Evolutionary conservation across 805 yeast genomes (phyloP).

Genomic region (Wickerhamiella dianesei): DNA sequence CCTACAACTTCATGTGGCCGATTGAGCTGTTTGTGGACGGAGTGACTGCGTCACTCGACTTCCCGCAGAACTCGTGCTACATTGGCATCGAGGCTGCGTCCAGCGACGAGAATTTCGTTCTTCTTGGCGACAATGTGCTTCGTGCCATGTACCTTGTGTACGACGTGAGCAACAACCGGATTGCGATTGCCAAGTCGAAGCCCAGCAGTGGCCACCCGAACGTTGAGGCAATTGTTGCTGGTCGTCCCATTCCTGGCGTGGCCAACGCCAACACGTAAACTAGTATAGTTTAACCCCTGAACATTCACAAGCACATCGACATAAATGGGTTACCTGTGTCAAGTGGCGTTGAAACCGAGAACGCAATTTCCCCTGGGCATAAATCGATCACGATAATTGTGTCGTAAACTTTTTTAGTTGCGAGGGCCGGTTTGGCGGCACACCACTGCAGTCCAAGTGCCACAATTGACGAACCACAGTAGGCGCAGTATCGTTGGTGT

Average conservation of each 20-base stretch:
- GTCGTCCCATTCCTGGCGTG: constrained; percentile 17
- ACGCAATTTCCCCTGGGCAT: too few relatives aligned
- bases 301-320: too few relatives aligned
- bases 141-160: constrained; percentile 49
- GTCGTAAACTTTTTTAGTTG: too few relatives aligned
- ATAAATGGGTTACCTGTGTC: too few relatives aligned
- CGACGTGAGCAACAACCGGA: constrained; percentile 41
- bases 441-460: too few relatives aligned
- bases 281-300: not conserved
- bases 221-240: constrained; percentile 19
- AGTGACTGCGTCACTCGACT: constrained; percentile 20
- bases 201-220: constrained; percentile 15
- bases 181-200: constrained; percentile 40
- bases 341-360: too few relatives aligned
- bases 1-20: constrained; percentile 27
- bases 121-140: constrained; percentile 52
- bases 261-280: not conserved
- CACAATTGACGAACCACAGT: too few relatives aligned
- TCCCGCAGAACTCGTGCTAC: constrained; percentile 28
- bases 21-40: constrained; percentile 22
- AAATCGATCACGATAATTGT: too few relatives aligned
- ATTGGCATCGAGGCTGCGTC: constrained; percentile 23
- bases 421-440: too few relatives aligned
- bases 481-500: too few relatives aligned
- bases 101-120: constrained; percentile 24